A percentile compares a stretch with the other conserved stretches of the same genome.
Evolutionary conservation across 495 filamentous ascomycete species (phyloP).

Genomic region (Jackrogersella multiformis): DNA sequence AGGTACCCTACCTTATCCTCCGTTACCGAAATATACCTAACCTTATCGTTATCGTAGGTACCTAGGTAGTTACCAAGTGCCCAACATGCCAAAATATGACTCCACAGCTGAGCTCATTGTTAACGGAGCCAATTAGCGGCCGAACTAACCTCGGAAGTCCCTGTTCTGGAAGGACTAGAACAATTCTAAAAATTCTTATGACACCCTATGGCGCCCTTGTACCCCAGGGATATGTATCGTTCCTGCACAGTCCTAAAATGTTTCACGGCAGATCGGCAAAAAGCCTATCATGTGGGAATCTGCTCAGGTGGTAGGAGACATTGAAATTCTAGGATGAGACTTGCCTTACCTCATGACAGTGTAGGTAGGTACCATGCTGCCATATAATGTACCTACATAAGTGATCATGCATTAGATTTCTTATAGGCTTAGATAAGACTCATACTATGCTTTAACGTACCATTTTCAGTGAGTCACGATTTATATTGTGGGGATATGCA

Average conservation of each 20-base stretch:
- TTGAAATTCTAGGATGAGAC: too few relatives aligned
- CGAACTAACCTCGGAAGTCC: slow-evolving; percentile 6
- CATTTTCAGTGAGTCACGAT: background rate
- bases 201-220: slow-evolving; percentile 1
- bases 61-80: background rate
- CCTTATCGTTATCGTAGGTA: background rate
- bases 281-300: background rate
- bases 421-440: too few relatives aligned
- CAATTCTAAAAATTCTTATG: slow-evolving; percentile 26
- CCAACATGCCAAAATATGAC: slow-evolving; percentile 3
- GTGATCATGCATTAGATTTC: too few relatives aligned
- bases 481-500: background rate
- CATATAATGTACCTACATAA: background rate
- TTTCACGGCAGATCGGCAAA: slow-evolving; percentile 14
- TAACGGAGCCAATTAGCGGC: slow-evolving; percentile 24
- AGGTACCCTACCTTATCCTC: background rate
- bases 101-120: slow-evolving; percentile 9
- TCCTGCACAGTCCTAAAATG: slow-evolving; percentile 6
- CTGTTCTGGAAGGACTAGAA: slow-evolving; percentile 39
- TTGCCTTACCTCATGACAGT: too few relatives aligned
- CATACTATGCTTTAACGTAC: background rate
- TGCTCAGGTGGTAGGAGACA: background rate
- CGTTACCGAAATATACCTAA: background rate
- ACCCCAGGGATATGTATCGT: background rate
- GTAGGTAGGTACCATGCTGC: too few relatives aligned